phyloP scores from a whole-genome alignment of 106 monocot genomes.

The Dioscorea dumetorum region DNA sequence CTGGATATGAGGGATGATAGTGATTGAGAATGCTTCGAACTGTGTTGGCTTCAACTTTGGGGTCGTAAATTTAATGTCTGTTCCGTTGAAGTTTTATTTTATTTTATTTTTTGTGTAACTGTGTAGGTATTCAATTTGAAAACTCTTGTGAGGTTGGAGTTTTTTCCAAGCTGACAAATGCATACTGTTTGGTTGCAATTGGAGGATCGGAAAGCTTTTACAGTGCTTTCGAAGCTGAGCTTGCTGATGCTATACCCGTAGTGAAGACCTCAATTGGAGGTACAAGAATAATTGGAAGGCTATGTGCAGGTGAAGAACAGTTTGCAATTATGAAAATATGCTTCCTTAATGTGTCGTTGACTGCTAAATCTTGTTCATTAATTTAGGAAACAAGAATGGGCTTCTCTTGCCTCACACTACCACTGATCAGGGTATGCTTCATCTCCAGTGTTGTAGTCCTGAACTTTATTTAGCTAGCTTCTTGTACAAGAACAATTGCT shows the following conservation, averaged over 20 bases:
- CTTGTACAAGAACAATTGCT: too few species aligned
- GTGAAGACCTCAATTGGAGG: conserved; percentile 68
- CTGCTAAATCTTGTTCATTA: not conserved
- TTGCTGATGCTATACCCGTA: conserved; percentile 69
- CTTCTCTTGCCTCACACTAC: conserved; percentile 89
- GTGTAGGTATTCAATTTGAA: conserved; percentile 85
- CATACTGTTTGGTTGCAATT: conserved; percentile 92
- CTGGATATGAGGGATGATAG: too few species aligned
- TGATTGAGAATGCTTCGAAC: too few species aligned
- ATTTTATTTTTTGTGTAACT: too few species aligned
- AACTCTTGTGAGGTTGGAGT: conserved; percentile 90
- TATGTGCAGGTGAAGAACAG: conserved; percentile 68
- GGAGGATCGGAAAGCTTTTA: conserved; percentile 86
- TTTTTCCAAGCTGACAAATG: conserved; percentile 95
- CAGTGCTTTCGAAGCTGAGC: conserved; percentile 63
- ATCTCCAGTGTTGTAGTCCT: not conserved
- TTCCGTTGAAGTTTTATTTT: too few species aligned
- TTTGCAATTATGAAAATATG: not conserved
- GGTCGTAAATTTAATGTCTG: too few species aligned
- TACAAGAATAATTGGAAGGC: conserved; percentile 85
- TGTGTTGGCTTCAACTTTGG: too few species aligned
- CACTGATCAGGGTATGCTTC: conserved; percentile 81
- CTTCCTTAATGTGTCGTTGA: not conserved
- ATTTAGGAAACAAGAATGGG: conserved; percentile 94
- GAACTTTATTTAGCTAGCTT: too few species aligned